Percentiles rank a stretch among this genome's conserved stretches.
Conservation (phyloP, 495 filamentous ascomycete genomes). For the Penicillium cataractarum region DNA sequence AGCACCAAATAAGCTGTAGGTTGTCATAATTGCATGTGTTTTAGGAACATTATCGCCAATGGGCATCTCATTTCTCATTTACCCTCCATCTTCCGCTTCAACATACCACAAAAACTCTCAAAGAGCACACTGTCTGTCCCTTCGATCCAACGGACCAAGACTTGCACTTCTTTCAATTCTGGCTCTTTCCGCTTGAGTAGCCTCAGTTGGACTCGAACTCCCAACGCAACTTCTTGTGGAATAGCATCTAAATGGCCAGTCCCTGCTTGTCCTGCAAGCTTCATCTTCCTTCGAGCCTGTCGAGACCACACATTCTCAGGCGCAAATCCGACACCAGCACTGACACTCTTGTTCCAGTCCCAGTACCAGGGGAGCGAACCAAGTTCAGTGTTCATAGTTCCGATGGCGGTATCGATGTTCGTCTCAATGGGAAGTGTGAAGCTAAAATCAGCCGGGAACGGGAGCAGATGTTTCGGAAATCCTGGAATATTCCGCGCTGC, state of each 20-base stretch:
- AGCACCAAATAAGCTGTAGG: background rate
- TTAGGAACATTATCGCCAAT: background rate
- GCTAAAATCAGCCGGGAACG: conserved; percentile 58
- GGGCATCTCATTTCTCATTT: background rate
- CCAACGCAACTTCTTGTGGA: conserved; percentile 39
- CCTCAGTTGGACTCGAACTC: conserved; percentile 49
- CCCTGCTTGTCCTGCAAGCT: conserved; percentile 25
- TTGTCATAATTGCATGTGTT: background rate
- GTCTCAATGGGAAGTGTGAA: conserved; percentile 42
- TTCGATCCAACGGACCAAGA: conserved; percentile 72
- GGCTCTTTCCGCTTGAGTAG: conserved; percentile 28
- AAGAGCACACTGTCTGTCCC: conserved; percentile 77
- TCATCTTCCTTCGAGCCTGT: conserved; percentile 61
- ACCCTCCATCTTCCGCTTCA: conserved; percentile 58
- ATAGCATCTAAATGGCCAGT: conserved; percentile 31
- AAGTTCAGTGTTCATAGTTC: conserved; percentile 45
- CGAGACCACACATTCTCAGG: conserved; percentile 73
- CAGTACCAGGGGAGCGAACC: conserved; percentile 53
- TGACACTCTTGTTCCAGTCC: conserved; percentile 48
- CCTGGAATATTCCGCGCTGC: conserved; percentile 59
- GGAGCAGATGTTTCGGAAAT: conserved; percentile 62
- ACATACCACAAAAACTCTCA: conserved; percentile 85
- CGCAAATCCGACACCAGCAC: conserved; percentile 58
- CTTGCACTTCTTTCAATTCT: conserved; percentile 30
- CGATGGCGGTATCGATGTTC: conserved; percentile 31